Base-by-base conservation (phyloP, 768 basidiomycete genomes). In the Tylopilus rubrobrunneus region DNA sequence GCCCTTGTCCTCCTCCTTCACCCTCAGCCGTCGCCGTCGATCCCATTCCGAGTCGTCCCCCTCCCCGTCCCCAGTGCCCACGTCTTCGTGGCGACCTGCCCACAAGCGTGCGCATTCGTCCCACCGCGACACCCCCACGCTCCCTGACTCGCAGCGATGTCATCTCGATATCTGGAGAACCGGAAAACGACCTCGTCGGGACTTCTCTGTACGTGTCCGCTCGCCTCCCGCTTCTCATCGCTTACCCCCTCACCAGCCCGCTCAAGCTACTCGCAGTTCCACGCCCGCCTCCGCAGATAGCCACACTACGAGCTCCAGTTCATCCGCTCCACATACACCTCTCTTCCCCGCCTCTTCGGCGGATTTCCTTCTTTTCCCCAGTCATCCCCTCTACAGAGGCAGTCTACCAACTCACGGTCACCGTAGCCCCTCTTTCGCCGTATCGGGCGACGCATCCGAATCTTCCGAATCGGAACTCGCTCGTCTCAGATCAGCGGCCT, bases 401-500 rank as follows among this genome's bases (percentile, higher is more conserved):
- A 43, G 45, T 34, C 25, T 28, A 40, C n/a, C 52, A 23, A 15
- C 56, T 17, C 62, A 48, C 48, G 51, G 57, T 55, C 48, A 47
- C 36, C 56, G 29, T 37, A 60, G 56, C 58, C 60, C 62, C 56
- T 67, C 66, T 58, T 62, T 51, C 33, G 57, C 67, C 53, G 42
- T 39, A 12, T 52, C 61, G 3, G 59, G 59, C 51, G 71, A 69
- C 46, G n/a, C 50, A 34, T 61, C 52, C 25, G 61, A 64, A 27
- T 54, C 54, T 27, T 59, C 67, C 29, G 46, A 65, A 15, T 64
- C 55, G 6, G 73, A 75, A 45, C 68, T 82, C 5, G 67, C 66
- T 33, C 76, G 73, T 40, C 71, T 87, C 46, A 80, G 82, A 52
- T 81, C 85, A 0, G 75, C 74, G 52, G 87, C 87, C 6, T 86